phyloP scores from a whole-genome alignment of 192 early-diverging fungal species.

The Coemansia sp. region DNA sequence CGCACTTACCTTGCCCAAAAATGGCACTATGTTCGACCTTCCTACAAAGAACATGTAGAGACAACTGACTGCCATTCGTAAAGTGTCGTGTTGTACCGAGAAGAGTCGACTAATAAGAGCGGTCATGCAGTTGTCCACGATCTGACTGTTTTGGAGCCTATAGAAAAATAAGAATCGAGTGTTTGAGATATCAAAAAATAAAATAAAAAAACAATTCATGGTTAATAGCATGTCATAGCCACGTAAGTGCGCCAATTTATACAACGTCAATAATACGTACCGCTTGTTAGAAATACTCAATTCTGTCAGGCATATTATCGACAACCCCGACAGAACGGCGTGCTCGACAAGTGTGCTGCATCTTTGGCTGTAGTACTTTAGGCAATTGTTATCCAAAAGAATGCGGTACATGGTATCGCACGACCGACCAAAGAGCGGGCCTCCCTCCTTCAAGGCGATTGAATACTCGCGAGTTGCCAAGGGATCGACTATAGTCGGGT shows the following conservation, averaged over 20 bases:
- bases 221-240: neutral
- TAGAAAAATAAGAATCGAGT: neutral
- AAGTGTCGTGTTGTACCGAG: constrained; percentile 20
- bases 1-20: constrained; percentile 32
- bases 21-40: constrained; percentile 10
- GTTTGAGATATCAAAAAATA: too few species aligned
- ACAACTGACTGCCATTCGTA: constrained; percentile 28
- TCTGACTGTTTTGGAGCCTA: constrained; percentile 34
- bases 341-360: constrained; percentile 22
- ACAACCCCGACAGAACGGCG: constrained; percentile 27
- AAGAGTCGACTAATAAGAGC: constrained; percentile 35
- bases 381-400: neutral
- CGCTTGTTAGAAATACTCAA: constrained; percentile 39
- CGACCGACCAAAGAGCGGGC: constrained; percentile 28
- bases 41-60: constrained; percentile 24
- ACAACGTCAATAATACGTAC: constrained; percentile 17
- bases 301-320: constrained; percentile 35
- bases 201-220: neutral
- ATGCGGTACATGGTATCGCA: constrained; percentile 44
- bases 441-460: constrained; percentile 37
- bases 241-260: neutral
- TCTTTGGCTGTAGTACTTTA: constrained; percentile 16
- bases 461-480: constrained; percentile 9
- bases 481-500: constrained; percentile 31
- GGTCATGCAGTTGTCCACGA: constrained; percentile 38